Evolutionary conservation across 345 rosid species (phyloP).

Genomic region (Viola odorata): DNA sequence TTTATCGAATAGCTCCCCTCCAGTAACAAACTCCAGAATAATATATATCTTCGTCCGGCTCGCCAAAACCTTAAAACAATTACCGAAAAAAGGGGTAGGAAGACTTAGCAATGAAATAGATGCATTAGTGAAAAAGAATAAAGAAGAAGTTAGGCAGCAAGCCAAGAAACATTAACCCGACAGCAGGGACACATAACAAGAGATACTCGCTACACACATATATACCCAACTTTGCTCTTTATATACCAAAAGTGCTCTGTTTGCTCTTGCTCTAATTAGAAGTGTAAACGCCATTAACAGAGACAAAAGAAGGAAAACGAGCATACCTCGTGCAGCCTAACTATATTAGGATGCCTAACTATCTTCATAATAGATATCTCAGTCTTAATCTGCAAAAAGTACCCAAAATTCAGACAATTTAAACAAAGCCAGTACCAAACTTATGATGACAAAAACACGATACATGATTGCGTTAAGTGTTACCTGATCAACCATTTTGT

Average conservation of each 20-base stretch:
- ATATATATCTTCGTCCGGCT: slow-evolving; percentile 46
- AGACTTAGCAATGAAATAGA: too few species aligned
- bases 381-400: slow-evolving; percentile 53
- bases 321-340: slow-evolving; percentile 72
- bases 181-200: too few species aligned
- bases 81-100: too few species aligned
- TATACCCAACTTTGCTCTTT: too few species aligned
- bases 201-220: too few species aligned
- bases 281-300: not conserved
- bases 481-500: slow-evolving; percentile 92
- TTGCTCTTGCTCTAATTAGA: not conserved
- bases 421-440: too few species aligned
- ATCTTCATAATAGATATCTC: slow-evolving; percentile 95
- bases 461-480: not conserved
- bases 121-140: not conserved
- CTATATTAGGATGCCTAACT: slow-evolving; percentile 80
- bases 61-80: slow-evolving; percentile 54
- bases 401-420: not conserved
- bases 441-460: not conserved
- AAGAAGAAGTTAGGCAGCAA: not conserved
- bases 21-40: not conserved
- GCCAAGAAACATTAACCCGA: too few species aligned
- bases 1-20: slow-evolving; percentile 36
- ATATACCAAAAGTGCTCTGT: too few species aligned
- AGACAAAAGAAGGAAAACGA: slow-evolving; percentile 3